phyloP scores from a whole-genome alignment of 345 rosid genomes.

The Physaria fendleri region DNA sequence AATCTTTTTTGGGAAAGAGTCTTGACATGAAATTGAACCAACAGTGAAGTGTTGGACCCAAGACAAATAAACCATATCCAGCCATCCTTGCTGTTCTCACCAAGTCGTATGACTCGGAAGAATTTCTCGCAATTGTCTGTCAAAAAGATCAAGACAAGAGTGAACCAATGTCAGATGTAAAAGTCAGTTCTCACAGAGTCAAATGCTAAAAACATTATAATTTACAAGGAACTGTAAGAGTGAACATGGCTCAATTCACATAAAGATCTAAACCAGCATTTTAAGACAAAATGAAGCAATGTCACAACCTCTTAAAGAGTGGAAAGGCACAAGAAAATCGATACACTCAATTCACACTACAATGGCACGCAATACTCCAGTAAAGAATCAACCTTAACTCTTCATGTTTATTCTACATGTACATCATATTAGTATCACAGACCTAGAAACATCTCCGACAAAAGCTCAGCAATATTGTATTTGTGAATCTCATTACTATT shows the following conservation, averaged over 20 bases:
- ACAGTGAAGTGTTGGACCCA: constrained; percentile 75
- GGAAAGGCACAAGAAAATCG: not conserved
- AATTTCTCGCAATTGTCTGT: constrained; percentile 40
- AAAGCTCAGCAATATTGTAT: not conserved
- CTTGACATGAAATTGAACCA: constrained; percentile 80
- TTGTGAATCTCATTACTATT: not conserved
- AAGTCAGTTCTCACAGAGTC: not conserved
- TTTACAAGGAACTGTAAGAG: not conserved
- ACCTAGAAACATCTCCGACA: not conserved
- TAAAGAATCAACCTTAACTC: not conserved
- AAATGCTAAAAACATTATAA: not conserved
- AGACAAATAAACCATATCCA: constrained; percentile 61
- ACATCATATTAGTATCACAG: not conserved
- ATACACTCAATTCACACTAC: no score
- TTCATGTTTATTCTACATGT: not conserved
- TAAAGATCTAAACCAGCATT: not conserved
- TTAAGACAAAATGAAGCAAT: not conserved
- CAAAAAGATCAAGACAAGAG: not conserved
- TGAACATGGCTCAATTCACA: not conserved
- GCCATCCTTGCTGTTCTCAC: constrained; percentile 72
- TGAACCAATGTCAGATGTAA: not conserved
- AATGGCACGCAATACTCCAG: not conserved
- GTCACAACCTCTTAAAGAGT: no score
- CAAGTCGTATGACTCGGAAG: constrained; percentile 56
- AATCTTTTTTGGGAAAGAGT: constrained; percentile 58